Evolutionary conservation across 371 early-diverging fungal genomes (phyloP).

Genomic region (Rhizomucor miehei): DNA sequence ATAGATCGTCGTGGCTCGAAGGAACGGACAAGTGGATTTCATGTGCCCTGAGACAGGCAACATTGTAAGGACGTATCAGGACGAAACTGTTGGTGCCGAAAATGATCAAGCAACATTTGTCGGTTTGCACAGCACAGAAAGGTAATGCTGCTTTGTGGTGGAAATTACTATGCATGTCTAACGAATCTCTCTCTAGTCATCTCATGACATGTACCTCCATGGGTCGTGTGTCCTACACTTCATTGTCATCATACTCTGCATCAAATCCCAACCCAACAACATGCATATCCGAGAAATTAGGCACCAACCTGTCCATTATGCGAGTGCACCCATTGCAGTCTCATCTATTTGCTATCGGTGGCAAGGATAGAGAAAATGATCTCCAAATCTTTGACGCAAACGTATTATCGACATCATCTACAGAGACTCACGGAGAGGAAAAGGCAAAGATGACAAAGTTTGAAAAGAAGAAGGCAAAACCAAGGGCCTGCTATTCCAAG

Average conservation of each 20-base stretch:
- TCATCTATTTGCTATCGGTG: conserved; percentile 79
- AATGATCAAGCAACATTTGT: conserved; percentile 54
- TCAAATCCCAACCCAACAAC: conserved; percentile 4
- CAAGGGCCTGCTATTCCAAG: conserved; percentile 54
- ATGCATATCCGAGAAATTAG: conserved; percentile 12
- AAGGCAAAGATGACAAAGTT: conserved; percentile 25
- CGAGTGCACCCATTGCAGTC: conserved; percentile 63
- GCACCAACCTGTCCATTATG: conserved; percentile 45
- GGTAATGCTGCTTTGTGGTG: conserved; percentile 23
- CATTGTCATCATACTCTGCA: conserved; percentile 8
- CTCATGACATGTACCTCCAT: conserved; percentile 34
- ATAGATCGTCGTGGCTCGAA: conserved; percentile 61
- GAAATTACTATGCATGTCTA: not conserved
- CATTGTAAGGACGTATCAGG: conserved; percentile 39
- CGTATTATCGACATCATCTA: conserved; percentile 4
- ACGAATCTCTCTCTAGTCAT: no score
- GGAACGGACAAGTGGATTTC: conserved; percentile 60
- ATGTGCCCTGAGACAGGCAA: conserved; percentile 52
- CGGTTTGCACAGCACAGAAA: conserved; percentile 56
- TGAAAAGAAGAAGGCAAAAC: conserved; percentile 38
- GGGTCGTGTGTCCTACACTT: conserved; percentile 34
- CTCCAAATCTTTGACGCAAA: conserved; percentile 75
- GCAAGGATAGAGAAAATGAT: conserved; percentile 71
- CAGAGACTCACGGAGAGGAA: not conserved
- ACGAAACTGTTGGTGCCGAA: conserved; percentile 28